phyloP scores from a whole-genome alignment of 2,329 filamentous ascomycete genomes.

The Fusarium aywerte region DNA sequence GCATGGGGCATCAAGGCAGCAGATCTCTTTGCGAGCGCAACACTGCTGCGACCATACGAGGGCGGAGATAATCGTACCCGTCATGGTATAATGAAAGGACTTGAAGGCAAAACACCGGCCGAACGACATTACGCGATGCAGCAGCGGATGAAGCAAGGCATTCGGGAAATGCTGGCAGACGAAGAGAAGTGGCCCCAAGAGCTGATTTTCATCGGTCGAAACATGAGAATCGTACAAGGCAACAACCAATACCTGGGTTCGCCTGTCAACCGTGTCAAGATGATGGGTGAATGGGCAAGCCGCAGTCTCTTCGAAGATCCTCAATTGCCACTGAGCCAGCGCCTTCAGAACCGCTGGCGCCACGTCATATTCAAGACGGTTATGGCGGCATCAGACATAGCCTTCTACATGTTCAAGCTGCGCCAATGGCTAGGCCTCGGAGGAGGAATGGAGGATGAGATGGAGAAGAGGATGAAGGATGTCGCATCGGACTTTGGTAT shows the following conservation, averaged over 20 bases:
- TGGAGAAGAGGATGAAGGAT: conserved; percentile 85
- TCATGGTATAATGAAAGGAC: conserved; percentile 72
- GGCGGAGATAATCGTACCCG: conserved; percentile 79
- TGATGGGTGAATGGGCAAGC: conserved; percentile 91
- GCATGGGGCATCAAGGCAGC: conserved; percentile 90
- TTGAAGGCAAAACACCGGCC: conserved; percentile 66
- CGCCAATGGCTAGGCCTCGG: conserved; percentile 81
- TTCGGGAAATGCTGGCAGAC: conserved; percentile 78
- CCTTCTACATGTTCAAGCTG: conserved; percentile 84
- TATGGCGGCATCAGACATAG: conserved; percentile 78
- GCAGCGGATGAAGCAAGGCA: conserved; percentile 77
- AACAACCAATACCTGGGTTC: conserved; percentile 92
- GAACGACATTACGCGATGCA: conserved; percentile 93
- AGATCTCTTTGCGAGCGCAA: conserved; percentile 91
- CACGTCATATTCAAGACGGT: conserved; percentile 87
- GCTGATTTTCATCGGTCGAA: conserved; percentile 90
- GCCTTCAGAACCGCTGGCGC: conserved; percentile 75
- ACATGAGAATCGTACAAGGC: conserved; percentile 91
- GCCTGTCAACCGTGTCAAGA: conserved; percentile 92
- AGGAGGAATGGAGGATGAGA: conserved; percentile 91
- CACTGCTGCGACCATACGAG: conserved; percentile 88
- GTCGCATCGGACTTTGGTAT: conserved; percentile 93
- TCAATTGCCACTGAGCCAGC: conserved; percentile 69
- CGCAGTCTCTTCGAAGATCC: conserved; percentile 81
- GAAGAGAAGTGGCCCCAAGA: conserved; percentile 91